These are phyloP conservation scores for Russula virescens DNA, from an alignment of 768 basidiomycete species.

Conservation along the genomic window DNA sequence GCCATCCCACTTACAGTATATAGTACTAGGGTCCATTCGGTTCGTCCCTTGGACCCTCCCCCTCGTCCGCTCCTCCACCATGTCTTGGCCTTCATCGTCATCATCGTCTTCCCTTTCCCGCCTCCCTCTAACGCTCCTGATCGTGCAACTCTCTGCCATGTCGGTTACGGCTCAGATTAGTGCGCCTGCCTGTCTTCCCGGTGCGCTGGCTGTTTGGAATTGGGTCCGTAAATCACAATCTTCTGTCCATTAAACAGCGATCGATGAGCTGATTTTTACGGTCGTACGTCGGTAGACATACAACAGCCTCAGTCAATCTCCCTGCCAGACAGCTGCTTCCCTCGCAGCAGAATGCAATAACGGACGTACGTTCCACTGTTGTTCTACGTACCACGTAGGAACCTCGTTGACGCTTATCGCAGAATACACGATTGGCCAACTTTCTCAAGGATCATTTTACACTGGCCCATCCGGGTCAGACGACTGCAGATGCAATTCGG, in stretches of 20 bases:
- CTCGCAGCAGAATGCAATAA: conserved; percentile 8
- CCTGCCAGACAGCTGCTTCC: conserved; percentile 9
- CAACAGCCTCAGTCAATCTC: conserved; percentile 11
- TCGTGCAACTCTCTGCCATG: not conserved
- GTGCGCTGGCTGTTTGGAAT: not conserved
- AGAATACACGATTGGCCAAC: conserved; percentile 10
- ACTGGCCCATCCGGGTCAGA: not conserved
- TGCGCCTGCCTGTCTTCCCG: conserved; percentile 1
- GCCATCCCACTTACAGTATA: too few relatives aligned
- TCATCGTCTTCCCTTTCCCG: not conserved
- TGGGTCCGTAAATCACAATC: conserved; percentile 1
- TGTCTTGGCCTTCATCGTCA: not conserved
- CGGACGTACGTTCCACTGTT: not conserved
- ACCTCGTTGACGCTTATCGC: not conserved
- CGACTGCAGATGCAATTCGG: conserved; percentile 13
- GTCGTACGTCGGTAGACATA: not conserved
- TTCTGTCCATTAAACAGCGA: not conserved
- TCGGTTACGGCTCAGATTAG: not conserved
- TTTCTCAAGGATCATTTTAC: not conserved
- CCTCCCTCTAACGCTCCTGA: not conserved
- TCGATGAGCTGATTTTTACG: not conserved
- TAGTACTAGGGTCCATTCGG: too few relatives aligned
- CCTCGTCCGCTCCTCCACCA: not conserved
- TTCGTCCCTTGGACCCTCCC: not conserved
- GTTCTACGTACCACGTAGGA: not conserved